Percentiles rank a stretch among this genome's conserved stretches.
Evolutionary conservation across 176 grass and related monocot species (phyloP).

Genomic region (barley (Hordeum vulgare)): DNA sequence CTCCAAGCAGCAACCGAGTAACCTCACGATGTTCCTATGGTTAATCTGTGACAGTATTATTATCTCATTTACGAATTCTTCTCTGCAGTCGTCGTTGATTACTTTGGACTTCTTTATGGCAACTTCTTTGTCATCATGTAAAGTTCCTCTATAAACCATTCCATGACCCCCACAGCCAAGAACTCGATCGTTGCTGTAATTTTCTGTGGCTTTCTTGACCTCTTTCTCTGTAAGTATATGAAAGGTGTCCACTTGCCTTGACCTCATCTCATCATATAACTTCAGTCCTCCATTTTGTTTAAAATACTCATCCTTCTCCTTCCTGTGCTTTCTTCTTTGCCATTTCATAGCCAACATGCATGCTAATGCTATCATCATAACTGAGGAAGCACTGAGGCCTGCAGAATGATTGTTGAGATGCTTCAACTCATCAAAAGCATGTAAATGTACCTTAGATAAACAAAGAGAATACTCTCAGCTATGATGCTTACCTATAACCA

Average conservation of each 20-base stretch:
- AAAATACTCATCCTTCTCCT: conserved; percentile 36
- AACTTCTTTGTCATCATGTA: conserved; percentile 26
- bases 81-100: conserved; percentile 26
- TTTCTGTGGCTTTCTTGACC: conserved; percentile 43
- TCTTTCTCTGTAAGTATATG: conserved; percentile 31
- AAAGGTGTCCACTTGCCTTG: conserved; percentile 36
- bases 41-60: conserved; percentile 58
- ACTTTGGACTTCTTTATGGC: conserved; percentile 49
- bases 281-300: conserved; percentile 39
- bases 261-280: conserved; percentile 41
- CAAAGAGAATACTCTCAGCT: background rate
- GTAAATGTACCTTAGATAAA: background rate
- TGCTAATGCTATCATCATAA: background rate
- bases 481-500: conserved; percentile 8
- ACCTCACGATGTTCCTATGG: conserved; percentile 40
- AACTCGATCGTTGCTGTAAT: conserved; percentile 23
- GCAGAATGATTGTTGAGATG: conserved; percentile 4
- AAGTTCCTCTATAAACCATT: conserved; percentile 43
- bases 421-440: background rate
- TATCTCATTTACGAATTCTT: conserved; percentile 58
- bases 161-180: conserved; percentile 43
- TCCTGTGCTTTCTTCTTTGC: conserved; percentile 26
- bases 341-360: conserved; percentile 18
- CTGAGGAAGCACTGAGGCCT: conserved; percentile 12
- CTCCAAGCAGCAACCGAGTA: conserved; percentile 58